These are phyloP conservation scores for Musa balbisiana DNA, from an alignment of 202 grass and related monocot genomes.

Conservation along the genomic window DNA sequence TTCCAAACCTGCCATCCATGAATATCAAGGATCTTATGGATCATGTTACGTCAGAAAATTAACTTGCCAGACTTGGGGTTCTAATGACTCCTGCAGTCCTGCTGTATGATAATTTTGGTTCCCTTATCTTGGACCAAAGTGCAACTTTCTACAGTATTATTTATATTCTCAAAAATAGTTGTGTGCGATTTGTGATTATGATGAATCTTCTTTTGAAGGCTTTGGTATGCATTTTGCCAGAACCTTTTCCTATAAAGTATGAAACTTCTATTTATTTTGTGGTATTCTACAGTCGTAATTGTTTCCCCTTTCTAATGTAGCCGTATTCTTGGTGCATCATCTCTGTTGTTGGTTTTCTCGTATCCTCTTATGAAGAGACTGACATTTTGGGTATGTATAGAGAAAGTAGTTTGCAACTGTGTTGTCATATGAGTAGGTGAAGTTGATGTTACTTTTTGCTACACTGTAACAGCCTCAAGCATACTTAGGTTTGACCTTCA, in stretches of 20 bases:
- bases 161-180: not conserved
- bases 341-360: conserved; percentile 60
- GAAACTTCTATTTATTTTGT: not conserved
- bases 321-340: conserved; percentile 75
- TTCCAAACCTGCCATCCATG: not conserved
- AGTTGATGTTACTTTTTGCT: conserved; percentile 4
- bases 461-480: conserved; percentile 63
- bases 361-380: conserved; percentile 91
- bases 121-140: no score
- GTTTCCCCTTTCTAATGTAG: conserved; percentile 32
- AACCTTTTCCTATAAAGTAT: not conserved
- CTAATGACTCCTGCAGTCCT: no score
- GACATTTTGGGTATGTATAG: conserved; percentile 70
- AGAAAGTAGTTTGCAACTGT: not conserved
- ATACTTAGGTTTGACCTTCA: conserved; percentile 80
- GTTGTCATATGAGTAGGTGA: not conserved
- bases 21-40: not conserved
- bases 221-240: not conserved
- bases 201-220: not conserved
- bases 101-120: no score
- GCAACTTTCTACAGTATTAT: no score
- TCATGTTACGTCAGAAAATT: not conserved
- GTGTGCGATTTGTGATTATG: not conserved
- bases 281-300: not conserved
- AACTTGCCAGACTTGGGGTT: no score